A percentile compares a stretch with the other conserved stretches of the same genome.
Evolutionary conservation across 106 monocot genomes (phyloP).

Genomic region (Dendrobium officinale): DNA sequence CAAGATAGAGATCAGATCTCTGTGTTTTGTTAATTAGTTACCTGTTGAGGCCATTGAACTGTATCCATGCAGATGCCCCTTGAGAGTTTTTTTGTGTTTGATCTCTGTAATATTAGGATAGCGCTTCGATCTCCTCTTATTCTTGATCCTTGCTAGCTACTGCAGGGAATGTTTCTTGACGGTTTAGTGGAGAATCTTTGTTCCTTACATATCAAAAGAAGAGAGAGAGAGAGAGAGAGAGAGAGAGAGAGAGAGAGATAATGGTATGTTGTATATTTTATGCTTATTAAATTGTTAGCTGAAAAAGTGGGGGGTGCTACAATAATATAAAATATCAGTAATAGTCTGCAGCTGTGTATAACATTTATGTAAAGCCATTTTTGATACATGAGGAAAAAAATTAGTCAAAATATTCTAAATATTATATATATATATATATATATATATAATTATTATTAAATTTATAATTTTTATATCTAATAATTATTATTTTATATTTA

Average conservation of each 20-base stretch:
- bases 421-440: not conserved
- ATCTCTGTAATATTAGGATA: not conserved
- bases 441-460: no score
- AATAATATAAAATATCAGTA: not conserved
- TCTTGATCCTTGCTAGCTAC: not conserved
- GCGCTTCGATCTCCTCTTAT: not conserved
- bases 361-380: not conserved
- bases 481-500: not conserved
- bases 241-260: not conserved
- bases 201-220: not conserved
- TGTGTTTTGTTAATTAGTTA: not conserved
- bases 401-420: not conserved
- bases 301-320: not conserved
- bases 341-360: not conserved
- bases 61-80: constrained; percentile 1
- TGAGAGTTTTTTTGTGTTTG: not conserved
- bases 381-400: not conserved
- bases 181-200: constrained; percentile 5
- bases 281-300: not conserved
- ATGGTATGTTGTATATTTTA: not conserved
- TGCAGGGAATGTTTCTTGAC: not conserved
- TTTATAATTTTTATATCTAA: no score
- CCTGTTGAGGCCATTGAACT: constrained; percentile 8
- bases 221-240: constrained; percentile 9
- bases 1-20: not conserved